Base-by-base conservation (phyloP, 1,139 yeast genomes). In the Saccharomyces hybrid region DNA sequence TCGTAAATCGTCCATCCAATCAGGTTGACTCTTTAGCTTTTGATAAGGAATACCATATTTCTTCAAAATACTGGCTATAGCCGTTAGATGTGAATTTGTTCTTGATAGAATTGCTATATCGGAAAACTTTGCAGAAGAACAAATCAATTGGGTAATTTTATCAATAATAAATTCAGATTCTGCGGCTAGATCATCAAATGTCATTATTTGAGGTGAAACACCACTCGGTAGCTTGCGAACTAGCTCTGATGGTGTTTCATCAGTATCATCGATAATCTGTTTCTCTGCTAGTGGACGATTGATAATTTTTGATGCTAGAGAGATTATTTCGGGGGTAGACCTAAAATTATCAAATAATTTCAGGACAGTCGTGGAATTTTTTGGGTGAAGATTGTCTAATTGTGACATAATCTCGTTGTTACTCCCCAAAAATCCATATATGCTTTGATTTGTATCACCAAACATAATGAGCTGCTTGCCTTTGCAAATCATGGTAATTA, bases 361-460 rank as follows among this genome's bases (percentile, higher is more conserved):
- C 2, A 77, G 49, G 4, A 55, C 60, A 41, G 71, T 71, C 3
- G 65, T 63, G 1, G 73, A 59, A 1, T 61, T 58, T 5, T 54
- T 55, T 0, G 48, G 38, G 5, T 57, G 48, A 2, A 69, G 47
- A 46, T 66, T 60, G 1, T 65, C 63, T 1, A 68, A 47, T 2
- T 71, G 68, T 27, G 49, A 52, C 44, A 78, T 67, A 0, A 69
- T 70, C 4, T 54, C 28, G 8, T 60, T 62, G 48, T 75, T 73
- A 0, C 83, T 75, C 0, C 89, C 88, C 42, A 84, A 64, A 65
- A 86, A 86, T 29, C 76, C 82, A 65, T 84, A 87, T 25, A 87
- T 83, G 53, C 86, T 79, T 67, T 87, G 95, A 64, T 83, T 77
- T 1, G 83, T 81, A 67, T 87, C 95, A 1, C 95, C 95, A 2